Conservation (phyloP, 1,139 yeast species). For the Nakaseomyces nivariensis region DNA sequence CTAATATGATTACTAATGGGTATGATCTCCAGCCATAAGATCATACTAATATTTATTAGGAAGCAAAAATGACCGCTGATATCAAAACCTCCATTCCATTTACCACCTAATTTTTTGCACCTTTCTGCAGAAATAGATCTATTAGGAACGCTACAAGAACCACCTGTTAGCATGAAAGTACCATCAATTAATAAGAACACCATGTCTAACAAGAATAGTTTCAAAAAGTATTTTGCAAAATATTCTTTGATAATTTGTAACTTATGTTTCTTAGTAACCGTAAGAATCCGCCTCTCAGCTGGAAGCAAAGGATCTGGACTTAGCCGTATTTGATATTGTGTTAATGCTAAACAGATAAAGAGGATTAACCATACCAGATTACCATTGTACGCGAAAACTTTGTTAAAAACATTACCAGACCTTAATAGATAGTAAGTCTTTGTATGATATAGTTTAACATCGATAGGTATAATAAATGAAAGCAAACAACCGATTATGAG, state of each 20-base stretch:
- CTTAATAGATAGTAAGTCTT: slow-evolving; percentile 17
- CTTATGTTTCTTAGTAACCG: background rate
- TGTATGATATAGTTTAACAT: slow-evolving; percentile 13
- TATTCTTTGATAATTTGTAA: slow-evolving; percentile 15
- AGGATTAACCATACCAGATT: slow-evolving; percentile 27
- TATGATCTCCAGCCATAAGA: slow-evolving; percentile 34
- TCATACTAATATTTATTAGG: slow-evolving; percentile 39
- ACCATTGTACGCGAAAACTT: slow-evolving; percentile 32
- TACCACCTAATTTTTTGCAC: slow-evolving; percentile 26
- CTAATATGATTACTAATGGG: slow-evolving; percentile 11
- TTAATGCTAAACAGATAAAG: slow-evolving; percentile 15
- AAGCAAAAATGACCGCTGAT: slow-evolving; percentile 56
- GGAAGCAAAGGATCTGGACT: slow-evolving; percentile 11
- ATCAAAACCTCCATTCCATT: slow-evolving; percentile 53
- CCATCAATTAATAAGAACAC: slow-evolving; percentile 29
- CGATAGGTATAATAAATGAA: slow-evolving; percentile 12
- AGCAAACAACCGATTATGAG: slow-evolving; percentile 16
- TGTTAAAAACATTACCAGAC: slow-evolving; percentile 28
- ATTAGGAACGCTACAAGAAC: slow-evolving; percentile 23
- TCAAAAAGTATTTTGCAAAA: slow-evolving; percentile 21
- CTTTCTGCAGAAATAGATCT: slow-evolving; percentile 19
- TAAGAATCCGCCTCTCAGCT: slow-evolving; percentile 3
- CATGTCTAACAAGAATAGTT: slow-evolving; percentile 16
- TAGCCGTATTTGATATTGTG: slow-evolving; percentile 11
- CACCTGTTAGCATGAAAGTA: slow-evolving; percentile 31